Conservation (phyloP, 2,329 filamentous ascomycete genomes). For the Venturia pyrina region DNA sequence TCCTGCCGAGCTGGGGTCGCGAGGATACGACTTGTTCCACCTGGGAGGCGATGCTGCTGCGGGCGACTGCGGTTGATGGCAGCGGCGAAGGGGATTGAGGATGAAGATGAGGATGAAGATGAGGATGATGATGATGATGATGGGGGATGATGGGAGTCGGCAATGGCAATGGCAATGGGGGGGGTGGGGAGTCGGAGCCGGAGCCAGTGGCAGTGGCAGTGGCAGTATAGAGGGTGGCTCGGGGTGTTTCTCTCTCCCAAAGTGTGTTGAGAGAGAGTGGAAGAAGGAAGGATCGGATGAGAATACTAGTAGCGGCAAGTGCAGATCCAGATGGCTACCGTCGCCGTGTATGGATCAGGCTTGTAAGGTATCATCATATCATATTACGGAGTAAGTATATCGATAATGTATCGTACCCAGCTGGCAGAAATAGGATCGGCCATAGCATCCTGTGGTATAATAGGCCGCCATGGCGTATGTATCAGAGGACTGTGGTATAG, state of each 20-base stretch:
- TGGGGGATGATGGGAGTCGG: not conserved
- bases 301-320: not conserved
- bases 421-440: not conserved
- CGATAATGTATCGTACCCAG: not conserved
- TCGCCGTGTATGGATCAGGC: not conserved
- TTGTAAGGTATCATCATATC: not conserved
- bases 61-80: not conserved
- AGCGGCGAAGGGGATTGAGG: not conserved
- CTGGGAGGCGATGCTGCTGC: not conserved
- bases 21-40: not conserved
- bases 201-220: too few relatives aligned
- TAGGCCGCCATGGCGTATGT: not conserved
- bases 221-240: too few relatives aligned
- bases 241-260: too few relatives aligned
- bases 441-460: not conserved
- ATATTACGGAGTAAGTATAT: too few relatives aligned
- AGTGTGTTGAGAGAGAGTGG: not conserved
- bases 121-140: not conserved
- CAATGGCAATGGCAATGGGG: not conserved
- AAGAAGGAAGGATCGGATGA: not conserved
- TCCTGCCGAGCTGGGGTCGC: not conserved
- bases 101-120: too few relatives aligned
- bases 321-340: not conserved
- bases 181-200: too few relatives aligned
- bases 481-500: too few relatives aligned